Base-by-base conservation (phyloP, 768 basidiomycete genomes). In the Tricholoma matsutake region DNA sequence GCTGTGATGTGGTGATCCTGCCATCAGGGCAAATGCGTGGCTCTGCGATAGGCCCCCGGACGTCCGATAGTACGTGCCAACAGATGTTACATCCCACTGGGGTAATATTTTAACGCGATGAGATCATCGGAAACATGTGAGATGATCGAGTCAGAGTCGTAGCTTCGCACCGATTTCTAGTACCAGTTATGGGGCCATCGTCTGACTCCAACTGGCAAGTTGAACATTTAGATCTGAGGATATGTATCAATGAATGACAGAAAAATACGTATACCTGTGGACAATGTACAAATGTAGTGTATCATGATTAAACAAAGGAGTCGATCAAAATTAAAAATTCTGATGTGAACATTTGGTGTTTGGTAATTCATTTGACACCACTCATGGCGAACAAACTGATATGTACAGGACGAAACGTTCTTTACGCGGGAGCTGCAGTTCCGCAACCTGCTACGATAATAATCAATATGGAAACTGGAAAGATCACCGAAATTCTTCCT, bases 391-490 rank as follows among this genome's bases (percentile, higher is more conserved):
- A 49, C 29, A 49, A 49, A 8, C 10, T 53, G 31, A 31, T 53
- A 56, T 81, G 87, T 65, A 80, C 82, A 31, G 80, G 86, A 49
- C 71, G 72, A n/a, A 81, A 79, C 22, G 83, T 88, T 39, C 71
- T 92, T 18, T 76, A 92, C 32, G 84, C 87, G 8, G 82, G 71
- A 22, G 62, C 63, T 20, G 69, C 78, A 25, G 68, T 73, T 2
- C 84, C 84, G 2, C 77, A 76, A 35, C 84, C 89, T 4, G 90
- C 90, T 20, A 90, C 89, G 8, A 76, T 94, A 66, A 78, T 84
- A 57, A 74, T 91, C 58, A 80, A 88, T 69, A 69, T 72, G 32
- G 49, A 64, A 8, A 79, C 84, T 2, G 91, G 92, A 18, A 85
- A 84, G 70, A 88, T 93, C 67, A 69, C 74, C 14, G 71, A 81